Evolutionary conservation across 768 basidiomycete species (phyloP).

Genomic region (Trametes cingulata): DNA sequence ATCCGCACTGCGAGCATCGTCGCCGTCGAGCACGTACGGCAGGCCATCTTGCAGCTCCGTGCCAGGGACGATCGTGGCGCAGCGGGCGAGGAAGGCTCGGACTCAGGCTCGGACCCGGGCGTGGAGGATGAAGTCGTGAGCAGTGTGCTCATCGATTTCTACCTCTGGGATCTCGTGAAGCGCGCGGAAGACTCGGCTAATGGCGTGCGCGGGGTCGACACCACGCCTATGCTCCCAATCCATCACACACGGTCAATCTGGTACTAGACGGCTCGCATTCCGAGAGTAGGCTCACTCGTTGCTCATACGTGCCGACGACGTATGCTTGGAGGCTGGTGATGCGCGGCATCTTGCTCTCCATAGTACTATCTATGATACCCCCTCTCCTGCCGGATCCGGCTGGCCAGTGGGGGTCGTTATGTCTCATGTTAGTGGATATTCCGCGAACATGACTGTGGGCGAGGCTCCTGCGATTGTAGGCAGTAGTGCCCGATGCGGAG

Average conservation of each 20-base stretch:
- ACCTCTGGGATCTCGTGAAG: constrained; percentile 87
- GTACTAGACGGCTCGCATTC: too few species aligned
- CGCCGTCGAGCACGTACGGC: constrained; percentile 73
- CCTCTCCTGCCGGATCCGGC: too few species aligned
- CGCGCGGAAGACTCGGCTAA: constrained; percentile 65
- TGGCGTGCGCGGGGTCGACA: constrained; percentile 56
- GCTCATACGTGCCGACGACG: too few species aligned
- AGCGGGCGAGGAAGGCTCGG: not conserved
- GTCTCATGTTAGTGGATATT: too few species aligned
- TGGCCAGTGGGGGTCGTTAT: too few species aligned
- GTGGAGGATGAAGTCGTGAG: constrained; percentile 38
- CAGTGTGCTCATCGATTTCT: constrained; percentile 89
- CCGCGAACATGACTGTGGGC: too few species aligned
- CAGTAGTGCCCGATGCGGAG: not conserved
- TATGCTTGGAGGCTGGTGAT: too few species aligned
- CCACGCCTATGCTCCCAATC: constrained; percentile 58
- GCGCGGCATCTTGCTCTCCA: too few species aligned
- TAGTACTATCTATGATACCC: too few species aligned
- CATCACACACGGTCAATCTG: constrained; percentile 85
- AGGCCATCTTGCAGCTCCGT: constrained; percentile 46
- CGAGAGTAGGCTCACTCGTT: too few species aligned
- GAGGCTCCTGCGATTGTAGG: too few species aligned
- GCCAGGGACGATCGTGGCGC: constrained; percentile 6
- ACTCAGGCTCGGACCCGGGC: constrained; percentile 18
- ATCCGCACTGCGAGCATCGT: constrained; percentile 80